Evolutionary conservation across 2,329 filamentous ascomycete species (phyloP).

Genomic region (Aspergillus bombycis): DNA sequence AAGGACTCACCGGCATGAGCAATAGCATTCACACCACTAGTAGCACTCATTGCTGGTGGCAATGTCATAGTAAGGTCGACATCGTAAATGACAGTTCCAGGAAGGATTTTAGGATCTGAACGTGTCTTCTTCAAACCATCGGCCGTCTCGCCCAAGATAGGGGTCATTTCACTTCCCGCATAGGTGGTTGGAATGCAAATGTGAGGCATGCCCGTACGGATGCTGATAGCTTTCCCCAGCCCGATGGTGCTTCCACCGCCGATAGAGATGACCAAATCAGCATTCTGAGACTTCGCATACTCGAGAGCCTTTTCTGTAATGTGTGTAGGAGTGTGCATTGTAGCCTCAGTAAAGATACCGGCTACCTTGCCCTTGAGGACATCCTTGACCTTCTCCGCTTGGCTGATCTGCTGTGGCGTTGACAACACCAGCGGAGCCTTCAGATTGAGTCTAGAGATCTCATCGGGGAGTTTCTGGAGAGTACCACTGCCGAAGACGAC

Average conservation of each 20-base stretch:
- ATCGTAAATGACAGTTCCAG: slow-evolving; percentile 66
- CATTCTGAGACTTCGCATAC: slow-evolving; percentile 47
- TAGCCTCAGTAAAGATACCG: slow-evolving; percentile 58
- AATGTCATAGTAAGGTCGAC: slow-evolving; percentile 65
- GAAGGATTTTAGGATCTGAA: slow-evolving; percentile 62
- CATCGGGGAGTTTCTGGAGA: slow-evolving; percentile 51
- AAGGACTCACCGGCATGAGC: slow-evolving; percentile 58
- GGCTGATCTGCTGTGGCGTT: slow-evolving; percentile 55
- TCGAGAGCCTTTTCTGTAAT: slow-evolving; percentile 61
- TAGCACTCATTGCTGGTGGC: slow-evolving; percentile 56
- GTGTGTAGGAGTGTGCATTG: slow-evolving; percentile 65
- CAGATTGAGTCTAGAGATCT: slow-evolving; percentile 50
- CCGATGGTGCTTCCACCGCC: slow-evolving; percentile 66
- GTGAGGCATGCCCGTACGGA: slow-evolving; percentile 58
- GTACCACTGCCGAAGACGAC: slow-evolving; percentile 62
- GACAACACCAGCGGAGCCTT: slow-evolving; percentile 59
- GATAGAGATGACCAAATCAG: slow-evolving; percentile 62
- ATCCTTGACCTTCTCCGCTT: slow-evolving; percentile 49
- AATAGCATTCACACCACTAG: slow-evolving; percentile 67
- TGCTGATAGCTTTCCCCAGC: slow-evolving; percentile 61
- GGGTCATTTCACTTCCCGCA: slow-evolving; percentile 66
- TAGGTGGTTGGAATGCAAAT: slow-evolving; percentile 66
- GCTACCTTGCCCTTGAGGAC: slow-evolving; percentile 53
- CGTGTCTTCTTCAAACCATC: slow-evolving; percentile 62
- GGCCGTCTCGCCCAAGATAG: slow-evolving; percentile 65